Base-by-base conservation (phyloP, 2,329 filamentous ascomycete species). In the Colletotrichum sp. region DNA sequence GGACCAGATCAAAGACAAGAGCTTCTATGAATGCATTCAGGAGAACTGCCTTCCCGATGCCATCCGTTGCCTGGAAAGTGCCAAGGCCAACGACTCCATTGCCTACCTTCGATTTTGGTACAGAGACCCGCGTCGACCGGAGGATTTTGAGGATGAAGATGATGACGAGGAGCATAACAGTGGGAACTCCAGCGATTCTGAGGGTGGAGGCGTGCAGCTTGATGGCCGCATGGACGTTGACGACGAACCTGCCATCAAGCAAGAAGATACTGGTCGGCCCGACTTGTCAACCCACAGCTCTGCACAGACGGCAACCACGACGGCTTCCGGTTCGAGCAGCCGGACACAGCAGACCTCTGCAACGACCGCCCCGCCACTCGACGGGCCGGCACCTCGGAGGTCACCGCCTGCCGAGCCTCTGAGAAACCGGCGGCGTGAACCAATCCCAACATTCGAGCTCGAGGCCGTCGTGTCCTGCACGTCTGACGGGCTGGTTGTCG, bases 381-480 rank as follows among this genome's bases (percentile, higher is more conserved):
- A 73, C 24, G 74, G 59, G n/a, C 24, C 64, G 21, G 70, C 65
- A 10, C 52, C 60, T 26, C 69, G 60, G 34, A 26, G 57, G 21
- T 65, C 60, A 5, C 26, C 71, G 24, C 66, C 74, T 39, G 60
- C 74, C 15, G 74, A 34, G 28, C 48, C 80, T 80, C 48, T 76
- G 79, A 79, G 75, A 43, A 68, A 60, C 34, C 66, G 81, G 16
- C 79, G 77, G 43, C 79, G 81, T 16, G 81, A 82, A 32, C 79
- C 80, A 1, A 81, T 86, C 8, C 84, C 84, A 4, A 88, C 89
- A 2, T 88, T 95, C 67, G 95, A 98, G 84, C 87, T 98, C 6
- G 95, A 98, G 85, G 95, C 95, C 3, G 95, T 98, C n/a, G 93
- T 98, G 7, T 98, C 95, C 1, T 98, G 95, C 84, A 95, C 95